These are phyloP conservation scores for Mycena vitilis DNA, from an alignment of 768 basidiomycete genomes.

Conservation along the genomic window DNA sequence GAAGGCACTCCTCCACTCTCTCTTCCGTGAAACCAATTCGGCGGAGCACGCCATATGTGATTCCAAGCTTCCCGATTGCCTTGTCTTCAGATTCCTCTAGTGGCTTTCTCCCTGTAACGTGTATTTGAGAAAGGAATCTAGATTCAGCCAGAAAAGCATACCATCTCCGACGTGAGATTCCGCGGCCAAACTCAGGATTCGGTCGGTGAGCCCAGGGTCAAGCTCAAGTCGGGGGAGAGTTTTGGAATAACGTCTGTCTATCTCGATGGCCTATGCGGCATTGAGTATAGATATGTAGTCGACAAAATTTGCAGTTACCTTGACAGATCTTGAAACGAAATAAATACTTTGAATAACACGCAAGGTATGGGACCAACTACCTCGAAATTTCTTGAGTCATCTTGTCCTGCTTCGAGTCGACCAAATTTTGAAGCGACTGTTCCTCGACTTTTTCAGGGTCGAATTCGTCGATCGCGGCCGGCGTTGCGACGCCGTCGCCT, in stretches of 20 bases:
- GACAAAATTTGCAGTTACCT: slow-evolving; percentile 57
- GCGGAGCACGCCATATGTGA: slow-evolving; percentile 84
- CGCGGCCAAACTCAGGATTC: slow-evolving; percentile 65
- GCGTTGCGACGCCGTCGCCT: slow-evolving; percentile 17
- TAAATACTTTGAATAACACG: not conserved
- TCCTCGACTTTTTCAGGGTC: slow-evolving; percentile 60
- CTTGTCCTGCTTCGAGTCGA: slow-evolving; percentile 85
- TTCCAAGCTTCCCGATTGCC: slow-evolving; percentile 72
- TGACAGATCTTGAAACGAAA: slow-evolving; percentile 58
- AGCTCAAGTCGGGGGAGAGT: slow-evolving; percentile 72
- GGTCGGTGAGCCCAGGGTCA: slow-evolving; percentile 66
- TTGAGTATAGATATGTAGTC: slow-evolving; percentile 38
- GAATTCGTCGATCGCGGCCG: slow-evolving; percentile 42
- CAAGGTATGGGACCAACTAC: slow-evolving; percentile 7
- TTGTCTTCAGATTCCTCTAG: slow-evolving; percentile 78
- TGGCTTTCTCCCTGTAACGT: slow-evolving; percentile 46
- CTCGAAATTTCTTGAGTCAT: slow-evolving; percentile 85
- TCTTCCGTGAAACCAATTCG: slow-evolving; percentile 81
- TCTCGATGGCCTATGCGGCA: slow-evolving; percentile 74
- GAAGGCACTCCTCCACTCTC: slow-evolving; percentile 78
- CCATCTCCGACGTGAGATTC: slow-evolving; percentile 48
- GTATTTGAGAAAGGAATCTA: slow-evolving; percentile 16
- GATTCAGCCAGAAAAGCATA: slow-evolving; percentile 25
- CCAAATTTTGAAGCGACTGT: slow-evolving; percentile 71
- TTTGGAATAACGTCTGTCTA: slow-evolving; percentile 80